Conservation (phyloP, 2,329 filamentous ascomycete genomes). For the Aureobasidium sp. region DNA sequence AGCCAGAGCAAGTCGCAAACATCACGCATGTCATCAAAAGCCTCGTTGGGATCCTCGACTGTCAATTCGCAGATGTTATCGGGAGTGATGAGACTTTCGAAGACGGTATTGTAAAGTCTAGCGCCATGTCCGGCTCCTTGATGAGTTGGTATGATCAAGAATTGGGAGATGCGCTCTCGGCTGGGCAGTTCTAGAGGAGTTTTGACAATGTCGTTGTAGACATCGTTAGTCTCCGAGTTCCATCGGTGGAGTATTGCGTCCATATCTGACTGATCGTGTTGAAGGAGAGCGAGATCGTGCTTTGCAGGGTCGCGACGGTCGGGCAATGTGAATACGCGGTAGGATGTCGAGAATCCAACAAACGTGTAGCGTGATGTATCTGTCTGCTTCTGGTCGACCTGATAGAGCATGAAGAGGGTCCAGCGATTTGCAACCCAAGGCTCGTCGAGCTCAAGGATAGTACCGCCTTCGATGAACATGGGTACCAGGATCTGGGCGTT, state of each 20-base stretch:
- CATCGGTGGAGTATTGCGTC: conserved; percentile 15
- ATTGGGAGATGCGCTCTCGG: conserved; percentile 84
- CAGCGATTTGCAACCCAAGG: conserved; percentile 73
- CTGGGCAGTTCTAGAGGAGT: conserved; percentile 56
- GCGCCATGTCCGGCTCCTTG: conserved; percentile 74
- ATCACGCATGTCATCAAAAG: conserved; percentile 74
- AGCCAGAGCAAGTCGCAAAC: conserved; percentile 64
- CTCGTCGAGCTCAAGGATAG: conserved; percentile 62
- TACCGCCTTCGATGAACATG: conserved; percentile 91
- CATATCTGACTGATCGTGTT: conserved; percentile 17
- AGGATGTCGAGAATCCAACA: conserved; percentile 83
- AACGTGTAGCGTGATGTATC: conserved; percentile 57
- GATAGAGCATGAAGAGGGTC: conserved; percentile 75
- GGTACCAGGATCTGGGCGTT: conserved; percentile 78
- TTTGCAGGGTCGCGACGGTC: conserved; percentile 21
- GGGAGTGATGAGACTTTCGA: conserved; percentile 58
- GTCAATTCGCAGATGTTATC: conserved; percentile 71
- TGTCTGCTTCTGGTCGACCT: conserved; percentile 23
- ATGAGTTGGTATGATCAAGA: conserved; percentile 81
- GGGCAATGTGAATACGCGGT: conserved; percentile 59
- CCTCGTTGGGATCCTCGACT: conserved; percentile 87
- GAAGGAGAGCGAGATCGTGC: conserved; percentile 32
- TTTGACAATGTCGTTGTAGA: neutral
- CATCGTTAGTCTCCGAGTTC: conserved; percentile 3
- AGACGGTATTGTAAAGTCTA: conserved; percentile 74